Percentiles rank a stretch among this genome's conserved stretches.
Conservation (phyloP, 495 filamentous ascomycete genomes). For the Trichoderma parareesei region DNA sequence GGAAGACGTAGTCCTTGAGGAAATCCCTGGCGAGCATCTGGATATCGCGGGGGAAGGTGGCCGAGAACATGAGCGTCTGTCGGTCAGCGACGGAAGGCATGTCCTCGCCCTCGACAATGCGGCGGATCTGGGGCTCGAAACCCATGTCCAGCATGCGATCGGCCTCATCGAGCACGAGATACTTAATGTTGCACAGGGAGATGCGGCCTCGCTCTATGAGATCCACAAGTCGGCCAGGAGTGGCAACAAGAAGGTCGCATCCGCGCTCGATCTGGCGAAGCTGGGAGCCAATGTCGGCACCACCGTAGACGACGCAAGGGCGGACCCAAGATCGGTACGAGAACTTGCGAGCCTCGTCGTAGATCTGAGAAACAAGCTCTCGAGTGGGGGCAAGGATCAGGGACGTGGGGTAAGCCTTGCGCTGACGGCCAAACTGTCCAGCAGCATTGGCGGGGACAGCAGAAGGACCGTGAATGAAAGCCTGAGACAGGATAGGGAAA, state of each 20-base stretch:
- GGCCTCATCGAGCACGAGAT: conserved; percentile 96
- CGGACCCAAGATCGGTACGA: conserved; percentile 98
- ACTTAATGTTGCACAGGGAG: conserved; percentile 94
- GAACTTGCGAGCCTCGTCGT: conserved; percentile 95
- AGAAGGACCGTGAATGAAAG: conserved; percentile 80
- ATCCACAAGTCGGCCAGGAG: conserved; percentile 93
- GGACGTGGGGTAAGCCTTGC: conserved; percentile 93
- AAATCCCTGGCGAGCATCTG: conserved; percentile 98
- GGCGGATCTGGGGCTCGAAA: conserved; percentile 98
- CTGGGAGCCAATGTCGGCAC: conserved; percentile 95
- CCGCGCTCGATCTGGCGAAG: conserved; percentile 95
- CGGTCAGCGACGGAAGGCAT: conserved; percentile 81
- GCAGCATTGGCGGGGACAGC: conserved; percentile 49
- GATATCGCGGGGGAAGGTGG: conserved; percentile 97
- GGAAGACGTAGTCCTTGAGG: conserved; percentile 95
- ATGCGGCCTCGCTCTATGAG: conserved; percentile 98
- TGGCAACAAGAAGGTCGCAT: conserved; percentile 94
- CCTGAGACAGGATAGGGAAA: conserved; percentile 95
- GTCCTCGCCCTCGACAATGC: conserved; percentile 96
- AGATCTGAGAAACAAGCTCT: conserved; percentile 97
- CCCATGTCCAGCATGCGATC: conserved; percentile 99
- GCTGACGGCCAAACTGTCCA: conserved; percentile 70
- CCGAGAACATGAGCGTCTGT: conserved; percentile 99
- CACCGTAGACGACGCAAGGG: conserved; percentile 97
- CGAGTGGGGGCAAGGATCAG: conserved; percentile 93